Evolutionary conservation across 2,329 filamentous ascomycete species (phyloP), one percentile per base, ranked within the genome.

Genomic region (Exophiala lecanii-corni): DNA sequence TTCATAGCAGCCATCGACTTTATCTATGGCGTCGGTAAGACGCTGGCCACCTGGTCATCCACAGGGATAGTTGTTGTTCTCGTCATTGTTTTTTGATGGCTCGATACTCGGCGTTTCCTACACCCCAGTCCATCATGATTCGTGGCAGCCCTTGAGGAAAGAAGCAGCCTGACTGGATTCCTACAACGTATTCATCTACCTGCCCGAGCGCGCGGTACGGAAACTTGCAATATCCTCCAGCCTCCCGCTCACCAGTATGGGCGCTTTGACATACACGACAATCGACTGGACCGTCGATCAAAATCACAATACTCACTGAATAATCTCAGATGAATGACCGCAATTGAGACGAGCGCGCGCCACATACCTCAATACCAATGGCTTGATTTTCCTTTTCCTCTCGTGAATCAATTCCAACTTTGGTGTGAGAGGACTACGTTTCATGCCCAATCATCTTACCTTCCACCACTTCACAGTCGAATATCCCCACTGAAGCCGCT

Each of bases 1-100:
- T 26, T 7, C 12, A 26, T 12, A 26, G 23, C 23, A 26, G 6
- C 12, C 12, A 26, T 26, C 23, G 12, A 36, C 16, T 53, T 48
- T 50, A 48, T 53, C 47, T 53, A 53, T 31, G 28, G 21, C 30
- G 23, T 32, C 36, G 32, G 16, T 39, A 50, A 50, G 42, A 47
- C 50, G 50, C 50, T 53, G 50, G 28, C 47, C 50, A 50, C 37
- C 43, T 53, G 50, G 47, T 40, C 50, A 26, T 45, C 39, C 25
- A 37, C 20, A 23, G 36, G 36, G 28, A 17, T 44, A 25, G 38
- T 18, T 28, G 26, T 28, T 28, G 28, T 41, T 43, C 26, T 36
- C 36, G n/a, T n/a, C n/a, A n/a, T n/a, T n/a, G n/a, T n/a, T n/a
- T n/a, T 34, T 9, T 16, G 21, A 45, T 45, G 39, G 46, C 39